These are phyloP conservation scores for Chionographis japonica DNA, from an alignment of 106 monocot species.

Conservation along the genomic window DNA sequence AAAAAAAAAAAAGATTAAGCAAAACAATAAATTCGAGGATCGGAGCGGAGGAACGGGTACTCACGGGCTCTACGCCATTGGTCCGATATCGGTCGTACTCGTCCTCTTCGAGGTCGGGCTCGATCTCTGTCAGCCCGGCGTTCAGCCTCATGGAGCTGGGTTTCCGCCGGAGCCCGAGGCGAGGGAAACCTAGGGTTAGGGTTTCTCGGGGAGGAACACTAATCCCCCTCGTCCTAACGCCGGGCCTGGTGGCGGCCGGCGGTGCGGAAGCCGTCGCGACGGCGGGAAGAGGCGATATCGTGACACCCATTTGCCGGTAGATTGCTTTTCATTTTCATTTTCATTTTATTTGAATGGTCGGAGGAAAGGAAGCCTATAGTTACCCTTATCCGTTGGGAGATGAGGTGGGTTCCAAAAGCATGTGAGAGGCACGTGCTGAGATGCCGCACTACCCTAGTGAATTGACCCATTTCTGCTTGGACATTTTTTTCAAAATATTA, in stretches of 20 bases:
- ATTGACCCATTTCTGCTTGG: too few relatives aligned
- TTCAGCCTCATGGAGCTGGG: slow-evolving; percentile 17
- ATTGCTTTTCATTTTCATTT: not conserved
- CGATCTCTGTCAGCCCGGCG: slow-evolving; percentile 73
- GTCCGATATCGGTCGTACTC: slow-evolving; percentile 60
- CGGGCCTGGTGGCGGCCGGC: not conserved
- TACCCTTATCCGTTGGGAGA: too few relatives aligned
- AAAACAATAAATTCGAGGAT: slow-evolving; percentile 8
- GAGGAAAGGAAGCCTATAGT: too few relatives aligned
- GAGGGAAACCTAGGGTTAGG: not conserved
- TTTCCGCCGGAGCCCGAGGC: slow-evolving; percentile 1
- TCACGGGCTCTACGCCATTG: slow-evolving; percentile 58
- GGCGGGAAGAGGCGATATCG: slow-evolving; percentile 18
- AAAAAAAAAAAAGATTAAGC: not conserved
- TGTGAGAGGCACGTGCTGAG: too few relatives aligned
- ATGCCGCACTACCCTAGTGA: too few relatives aligned
- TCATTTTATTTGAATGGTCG: too few relatives aligned
- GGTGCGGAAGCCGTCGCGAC: slow-evolving; percentile 2
- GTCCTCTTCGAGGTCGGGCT: slow-evolving; percentile 86
- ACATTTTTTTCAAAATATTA: too few relatives aligned
- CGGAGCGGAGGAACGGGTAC: slow-evolving; percentile 1
- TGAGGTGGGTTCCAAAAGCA: too few relatives aligned
- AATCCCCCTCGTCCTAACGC: not conserved
- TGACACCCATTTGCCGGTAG: slow-evolving; percentile 7
- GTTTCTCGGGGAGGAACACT: slow-evolving; percentile 4